Percentiles rank a stretch among this genome's conserved stretches.
phyloP scores from a whole-genome alignment of 2,329 filamentous ascomycete genomes.

The Rhexocercosporidium sp. region DNA sequence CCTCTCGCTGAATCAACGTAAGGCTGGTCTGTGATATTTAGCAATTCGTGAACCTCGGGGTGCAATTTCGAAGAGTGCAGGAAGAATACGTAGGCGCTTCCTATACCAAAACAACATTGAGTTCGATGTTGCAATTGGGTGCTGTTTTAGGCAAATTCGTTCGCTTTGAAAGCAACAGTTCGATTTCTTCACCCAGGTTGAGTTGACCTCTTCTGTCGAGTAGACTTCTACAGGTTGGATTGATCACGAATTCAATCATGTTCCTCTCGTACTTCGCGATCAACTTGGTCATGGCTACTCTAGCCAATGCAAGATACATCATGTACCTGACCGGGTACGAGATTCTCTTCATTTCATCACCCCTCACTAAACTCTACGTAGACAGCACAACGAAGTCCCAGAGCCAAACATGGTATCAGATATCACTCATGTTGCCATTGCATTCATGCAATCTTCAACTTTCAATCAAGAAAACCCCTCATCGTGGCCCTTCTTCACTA shows the following conservation, averaged over 20 bases:
- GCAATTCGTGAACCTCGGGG: background rate
- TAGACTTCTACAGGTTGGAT: too few relatives aligned
- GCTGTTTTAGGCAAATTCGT: too few relatives aligned
- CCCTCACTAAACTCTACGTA: constrained; percentile 21
- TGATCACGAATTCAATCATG: background rate
- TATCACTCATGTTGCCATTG: constrained; percentile 63
- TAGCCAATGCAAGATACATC: constrained; percentile 34
- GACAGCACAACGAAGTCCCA: constrained; percentile 44
- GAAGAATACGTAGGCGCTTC: too few relatives aligned
- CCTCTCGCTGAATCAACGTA: background rate
- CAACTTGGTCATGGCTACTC: constrained; percentile 8
- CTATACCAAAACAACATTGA: too few relatives aligned
- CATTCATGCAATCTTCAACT: constrained; percentile 59
- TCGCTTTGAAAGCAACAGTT: too few relatives aligned
- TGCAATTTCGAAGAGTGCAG: background rate
- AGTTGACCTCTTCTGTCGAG: too few relatives aligned
- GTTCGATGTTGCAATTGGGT: too few relatives aligned
- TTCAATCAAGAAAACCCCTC: constrained; percentile 52
- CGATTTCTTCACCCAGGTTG: too few relatives aligned
- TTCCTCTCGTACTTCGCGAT: background rate
- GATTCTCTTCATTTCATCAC: background rate
- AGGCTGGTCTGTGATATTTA: background rate
- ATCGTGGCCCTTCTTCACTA: constrained; percentile 59
- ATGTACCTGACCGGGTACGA: constrained; percentile 37
- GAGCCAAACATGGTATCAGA: constrained; percentile 40